Conservation (phyloP, 2,329 filamentous ascomycete species). For the Xylariaceae sp. region DNA sequence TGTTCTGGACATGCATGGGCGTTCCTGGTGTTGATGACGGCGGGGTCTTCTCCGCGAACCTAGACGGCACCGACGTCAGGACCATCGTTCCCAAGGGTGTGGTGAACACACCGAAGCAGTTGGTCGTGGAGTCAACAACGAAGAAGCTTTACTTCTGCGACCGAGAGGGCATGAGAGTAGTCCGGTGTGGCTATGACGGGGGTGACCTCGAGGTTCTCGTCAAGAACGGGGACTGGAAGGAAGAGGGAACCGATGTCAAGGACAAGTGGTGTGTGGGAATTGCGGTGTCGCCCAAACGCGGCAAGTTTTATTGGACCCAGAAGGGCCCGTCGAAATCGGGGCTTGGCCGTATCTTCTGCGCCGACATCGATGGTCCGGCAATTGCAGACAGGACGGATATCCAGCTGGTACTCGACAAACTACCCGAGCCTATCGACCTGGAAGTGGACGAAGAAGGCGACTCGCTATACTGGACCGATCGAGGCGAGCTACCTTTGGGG, state of each 20-base stretch:
- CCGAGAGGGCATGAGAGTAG: conserved; percentile 38
- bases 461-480: conserved; percentile 55
- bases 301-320: conserved; percentile 55
- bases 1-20: conserved; percentile 50
- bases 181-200: conserved; percentile 37
- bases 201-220: conserved; percentile 36
- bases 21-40: conserved; percentile 36
- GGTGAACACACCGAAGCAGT: conserved; percentile 45
- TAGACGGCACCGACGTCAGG: conserved; percentile 43
- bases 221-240: conserved; percentile 27
- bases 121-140: conserved; percentile 28
- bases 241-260: conserved; percentile 2
- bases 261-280: conserved; percentile 52
- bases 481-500: conserved; percentile 46
- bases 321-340: conserved; percentile 49
- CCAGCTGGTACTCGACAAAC: conserved; percentile 35
- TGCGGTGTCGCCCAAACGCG: conserved; percentile 36
- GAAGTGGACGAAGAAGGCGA: conserved; percentile 43
- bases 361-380: conserved; percentile 36
- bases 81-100: conserved; percentile 33
- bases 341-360: conserved; percentile 48
- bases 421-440: conserved; percentile 55
- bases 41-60: conserved; percentile 33
- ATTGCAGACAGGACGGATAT: conserved; percentile 36
- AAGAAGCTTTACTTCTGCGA: conserved; percentile 39